Percentiles rank a stretch among this genome's conserved stretches.
phyloP scores from a whole-genome alignment of 2,329 filamentous ascomycete species.

The Botrytis galanthina region DNA sequence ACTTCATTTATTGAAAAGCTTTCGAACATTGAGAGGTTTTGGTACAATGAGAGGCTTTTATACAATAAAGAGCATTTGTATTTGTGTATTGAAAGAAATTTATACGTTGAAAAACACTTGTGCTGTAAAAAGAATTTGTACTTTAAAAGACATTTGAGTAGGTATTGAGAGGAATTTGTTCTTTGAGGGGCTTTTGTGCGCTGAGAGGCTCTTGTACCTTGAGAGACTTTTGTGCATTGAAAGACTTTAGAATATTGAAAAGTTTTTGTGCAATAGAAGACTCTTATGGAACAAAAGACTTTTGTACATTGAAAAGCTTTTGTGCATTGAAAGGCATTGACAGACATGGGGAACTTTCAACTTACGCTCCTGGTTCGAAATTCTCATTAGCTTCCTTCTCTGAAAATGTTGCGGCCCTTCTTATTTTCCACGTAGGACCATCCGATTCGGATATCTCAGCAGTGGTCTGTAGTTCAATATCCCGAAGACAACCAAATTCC shows the following conservation, averaged over 20 bases:
- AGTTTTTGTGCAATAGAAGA: not conserved
- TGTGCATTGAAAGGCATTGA: not conserved
- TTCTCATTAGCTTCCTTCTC: constrained; percentile 37
- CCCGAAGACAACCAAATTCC: constrained; percentile 23
- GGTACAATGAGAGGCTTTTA: too few relatives aligned
- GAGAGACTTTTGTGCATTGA: not conserved
- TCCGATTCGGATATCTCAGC: constrained; percentile 11
- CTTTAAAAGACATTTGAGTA: too few relatives aligned
- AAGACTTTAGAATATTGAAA: constrained; percentile 22
- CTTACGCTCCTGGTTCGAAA: constrained; percentile 52
- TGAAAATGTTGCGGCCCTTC: constrained; percentile 9
- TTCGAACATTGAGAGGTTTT: too few relatives aligned
- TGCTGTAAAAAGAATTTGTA: too few relatives aligned
- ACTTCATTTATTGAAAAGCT: too few relatives aligned
- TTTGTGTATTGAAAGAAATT: too few relatives aligned
- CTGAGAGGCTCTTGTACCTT: constrained; percentile 22
- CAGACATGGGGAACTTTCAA: constrained; percentile 40
- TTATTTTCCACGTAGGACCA: constrained; percentile 24
- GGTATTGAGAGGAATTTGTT: not conserved
- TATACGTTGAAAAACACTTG: not conserved
- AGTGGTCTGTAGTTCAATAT: constrained; percentile 19
- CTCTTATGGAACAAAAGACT: not conserved
- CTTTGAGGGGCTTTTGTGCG: constrained; percentile 20
- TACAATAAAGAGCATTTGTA: constrained; percentile 21
- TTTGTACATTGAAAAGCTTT: constrained; percentile 22